Evolutionary conservation across 2,329 filamentous ascomycete genomes (phyloP), one percentile per base, ranked within the genome.

Genomic region (Diaporthe sp.): DNA sequence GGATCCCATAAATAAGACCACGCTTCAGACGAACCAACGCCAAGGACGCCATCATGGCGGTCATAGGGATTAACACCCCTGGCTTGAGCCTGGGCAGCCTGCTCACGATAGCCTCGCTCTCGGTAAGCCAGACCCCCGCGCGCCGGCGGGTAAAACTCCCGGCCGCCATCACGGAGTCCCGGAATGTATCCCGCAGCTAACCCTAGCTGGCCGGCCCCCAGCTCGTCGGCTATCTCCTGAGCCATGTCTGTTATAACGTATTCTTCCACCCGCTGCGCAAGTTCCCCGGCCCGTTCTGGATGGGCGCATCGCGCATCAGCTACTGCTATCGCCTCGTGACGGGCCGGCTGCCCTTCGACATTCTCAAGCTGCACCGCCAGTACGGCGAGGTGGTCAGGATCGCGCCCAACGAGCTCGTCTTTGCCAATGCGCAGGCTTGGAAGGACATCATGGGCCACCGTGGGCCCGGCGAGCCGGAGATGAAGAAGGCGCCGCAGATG

Each of bases 311-410:
- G 22, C 75, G 75, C 31, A n/a, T 76, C 17, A 65, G 70, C 34
- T 74, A 77, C 71, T 68, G 49, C 74, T 42, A 63, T 70, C 55
- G 60, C 47, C 70, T 73, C 9, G 8, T 67, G 20, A 65, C 63
- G 28, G 76, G 76, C 25, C 71, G 63, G 7, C 57, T 71, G 4
- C 74, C 68, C 37, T 74, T 74, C 39, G 37, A 63, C 44, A 28
- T 78, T n/a, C 74, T 76, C 74, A 60, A 76, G 25, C 73, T 83
- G 60, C 81, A 86, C 78, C 74, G 80, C 12, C 78, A 79, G 34
- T 85, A 86, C 76, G 87, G 87, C 20, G 79, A 80, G 4, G 81
- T 87, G 3, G 86, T 88, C 34, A 84, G 87, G 34, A 78, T 87
- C 63, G 81, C 81, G 6, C 86, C 86, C 1, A 80, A 84, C 72